A percentile compares a stretch with the other conserved stretches of the same genome.
These are phyloP conservation scores for Ascosphaera aggregata DNA, from an alignment of 2,329 filamentous ascomycete species.

Conservation along the genomic window DNA sequence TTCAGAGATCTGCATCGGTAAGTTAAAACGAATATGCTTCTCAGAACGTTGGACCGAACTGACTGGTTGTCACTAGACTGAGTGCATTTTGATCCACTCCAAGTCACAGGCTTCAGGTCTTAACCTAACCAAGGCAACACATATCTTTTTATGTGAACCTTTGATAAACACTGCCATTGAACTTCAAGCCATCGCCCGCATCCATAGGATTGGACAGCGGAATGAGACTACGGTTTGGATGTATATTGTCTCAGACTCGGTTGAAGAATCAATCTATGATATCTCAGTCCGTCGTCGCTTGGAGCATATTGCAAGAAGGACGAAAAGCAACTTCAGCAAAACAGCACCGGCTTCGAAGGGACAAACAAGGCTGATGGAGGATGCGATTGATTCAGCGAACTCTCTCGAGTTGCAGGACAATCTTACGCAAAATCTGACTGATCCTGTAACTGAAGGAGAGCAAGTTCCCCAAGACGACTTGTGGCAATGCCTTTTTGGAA, in stretches of 20 bases:
- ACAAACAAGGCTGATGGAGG: slow-evolving; percentile 25
- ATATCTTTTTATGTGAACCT: slow-evolving; percentile 88
- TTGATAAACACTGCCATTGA: slow-evolving; percentile 84
- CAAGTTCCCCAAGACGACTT: slow-evolving; percentile 55
- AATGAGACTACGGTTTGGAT: slow-evolving; percentile 85
- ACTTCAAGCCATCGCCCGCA: slow-evolving; percentile 80
- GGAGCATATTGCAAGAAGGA: slow-evolving; percentile 42
- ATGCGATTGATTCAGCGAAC: slow-evolving; percentile 58
- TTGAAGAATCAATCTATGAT: slow-evolving; percentile 80
- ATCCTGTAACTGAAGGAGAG: slow-evolving; percentile 51
- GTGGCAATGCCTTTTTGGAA: slow-evolving; percentile 74
- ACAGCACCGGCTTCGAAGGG: no score
- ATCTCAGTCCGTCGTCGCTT: slow-evolving; percentile 59
- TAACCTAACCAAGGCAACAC: slow-evolving; percentile 77
- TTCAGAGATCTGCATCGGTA: slow-evolving; percentile 46
- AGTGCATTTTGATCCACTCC: slow-evolving; percentile 77
- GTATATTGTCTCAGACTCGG: slow-evolving; percentile 73
- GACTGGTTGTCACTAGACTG: slow-evolving; percentile 22
- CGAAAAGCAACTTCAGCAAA: slow-evolving; percentile 6
- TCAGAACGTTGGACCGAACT: background rate
- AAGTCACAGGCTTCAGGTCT: slow-evolving; percentile 72
- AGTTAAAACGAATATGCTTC: slow-evolving; percentile 4
- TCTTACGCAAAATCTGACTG: slow-evolving; percentile 45
- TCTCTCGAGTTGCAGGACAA: slow-evolving; percentile 60
- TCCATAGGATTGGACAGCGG: slow-evolving; percentile 81